phyloP scores from a whole-genome alignment of 495 filamentous ascomycete species.

The Ascobolus immersus region DNA sequence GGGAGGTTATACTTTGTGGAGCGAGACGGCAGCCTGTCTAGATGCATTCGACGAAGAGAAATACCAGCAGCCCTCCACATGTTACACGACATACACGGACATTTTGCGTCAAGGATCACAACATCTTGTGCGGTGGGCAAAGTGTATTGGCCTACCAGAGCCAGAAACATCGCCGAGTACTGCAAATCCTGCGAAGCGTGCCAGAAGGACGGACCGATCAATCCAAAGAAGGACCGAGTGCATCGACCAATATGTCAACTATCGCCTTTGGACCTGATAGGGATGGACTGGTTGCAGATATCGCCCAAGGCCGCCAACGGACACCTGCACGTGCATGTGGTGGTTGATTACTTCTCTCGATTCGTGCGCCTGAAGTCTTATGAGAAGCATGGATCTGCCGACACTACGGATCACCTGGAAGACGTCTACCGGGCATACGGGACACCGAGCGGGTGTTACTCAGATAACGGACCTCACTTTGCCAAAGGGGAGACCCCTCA shows the following conservation, averaged over 20 bases:
- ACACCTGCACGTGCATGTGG: neutral
- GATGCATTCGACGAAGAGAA: neutral
- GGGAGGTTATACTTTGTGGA: neutral
- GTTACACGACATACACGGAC: conserved; percentile 1
- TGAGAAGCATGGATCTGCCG: too few relatives aligned
- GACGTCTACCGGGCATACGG: too few relatives aligned
- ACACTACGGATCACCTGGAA: too few relatives aligned
- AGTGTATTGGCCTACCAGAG: neutral
- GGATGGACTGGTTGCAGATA: conserved; percentile 1
- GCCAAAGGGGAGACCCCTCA: too few relatives aligned
- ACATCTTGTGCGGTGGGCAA: neutral
- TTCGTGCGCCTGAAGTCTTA: too few relatives aligned
- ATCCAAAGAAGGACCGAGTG: neutral
- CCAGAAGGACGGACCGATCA: neutral
- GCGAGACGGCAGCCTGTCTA: neutral
- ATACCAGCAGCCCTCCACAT: neutral
- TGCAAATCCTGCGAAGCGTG: neutral
- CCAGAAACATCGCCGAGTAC: neutral
- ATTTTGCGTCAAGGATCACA: neutral
- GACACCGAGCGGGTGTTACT: too few relatives aligned
- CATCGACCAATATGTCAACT: conserved; percentile 1
- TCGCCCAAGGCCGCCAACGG: neutral
- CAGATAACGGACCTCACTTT: too few relatives aligned
- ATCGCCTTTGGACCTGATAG: neutral
- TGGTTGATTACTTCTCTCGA: conserved; percentile 2